Percentiles rank a stretch among this genome's conserved stretches.
Conservation (phyloP, 305 asterid species). For the Rubia balearica region DNA sequence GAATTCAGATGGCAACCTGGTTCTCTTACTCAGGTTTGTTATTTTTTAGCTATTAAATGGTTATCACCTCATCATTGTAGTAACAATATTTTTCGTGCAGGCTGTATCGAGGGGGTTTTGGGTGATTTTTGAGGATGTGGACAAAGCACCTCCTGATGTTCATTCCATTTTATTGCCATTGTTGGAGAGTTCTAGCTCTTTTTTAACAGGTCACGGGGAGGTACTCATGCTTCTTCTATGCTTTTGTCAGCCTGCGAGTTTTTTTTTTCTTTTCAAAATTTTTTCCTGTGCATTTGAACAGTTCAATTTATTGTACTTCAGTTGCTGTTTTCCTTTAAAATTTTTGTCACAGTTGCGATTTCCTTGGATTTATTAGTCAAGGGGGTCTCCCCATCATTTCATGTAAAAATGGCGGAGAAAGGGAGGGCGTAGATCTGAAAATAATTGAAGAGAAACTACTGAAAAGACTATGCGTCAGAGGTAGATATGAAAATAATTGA, state of each 20-base stretch:
- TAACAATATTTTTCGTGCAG: conserved; percentile 33
- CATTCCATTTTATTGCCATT: conserved; percentile 72
- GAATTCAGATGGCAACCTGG: conserved; percentile 99
- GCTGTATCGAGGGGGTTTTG: conserved; percentile 86
- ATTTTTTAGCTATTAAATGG: conserved; percentile 11
- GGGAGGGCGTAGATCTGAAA: no score
- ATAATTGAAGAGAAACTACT: no score
- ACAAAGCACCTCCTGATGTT: conserved; percentile 90
- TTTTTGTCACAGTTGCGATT: neutral
- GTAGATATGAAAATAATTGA: neutral
- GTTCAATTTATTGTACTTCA: no score
- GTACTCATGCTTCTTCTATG: conserved; percentile 31
- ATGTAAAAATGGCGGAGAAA: neutral
- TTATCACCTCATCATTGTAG: conserved; percentile 19
- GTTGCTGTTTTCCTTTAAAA: neutral
- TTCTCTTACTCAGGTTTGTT: conserved; percentile 86
- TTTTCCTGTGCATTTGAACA: no score
- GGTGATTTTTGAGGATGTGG: conserved; percentile 93
- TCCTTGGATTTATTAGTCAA: neutral
- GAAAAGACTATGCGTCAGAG: no score
- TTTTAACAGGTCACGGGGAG: conserved; percentile 91
- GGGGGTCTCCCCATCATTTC: neutral
- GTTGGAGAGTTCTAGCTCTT: conserved; percentile 67
- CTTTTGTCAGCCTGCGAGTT: neutral
- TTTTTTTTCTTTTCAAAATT: no score